Base-by-base conservation (phyloP, 2,329 filamentous ascomycete genomes). In the Alternaria postmessia region DNA sequence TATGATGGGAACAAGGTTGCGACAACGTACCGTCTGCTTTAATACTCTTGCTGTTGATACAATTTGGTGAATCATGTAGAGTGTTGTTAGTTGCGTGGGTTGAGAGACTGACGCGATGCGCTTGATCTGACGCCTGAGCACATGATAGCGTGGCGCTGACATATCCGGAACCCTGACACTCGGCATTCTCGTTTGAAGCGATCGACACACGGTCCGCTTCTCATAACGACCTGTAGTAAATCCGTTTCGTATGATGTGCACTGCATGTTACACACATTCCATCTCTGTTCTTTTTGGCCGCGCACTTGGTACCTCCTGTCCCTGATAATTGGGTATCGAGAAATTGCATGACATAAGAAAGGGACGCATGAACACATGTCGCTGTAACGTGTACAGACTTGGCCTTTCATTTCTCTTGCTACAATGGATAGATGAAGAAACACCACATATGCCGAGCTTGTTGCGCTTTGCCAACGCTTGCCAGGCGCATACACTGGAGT, bases 1-100 rank as follows among this genome's bases (percentile, higher is more conserved):
- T 36, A 30, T 26, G 75, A 83, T 68, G 64, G 94, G 94, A 11
- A 28, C 5, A 5, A 41, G 16, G 30, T 7, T 46, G 9, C 26
- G n/a, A 51, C 34, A 11, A 46, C 60, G 12, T 62, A 66, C 64
- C 51, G 7, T 62, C 2, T 22, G 36, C 20, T 46, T 60, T 16
- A 39, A 28, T 2, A n/a, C 18, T 44, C 3, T 54, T 11, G 11
- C 9, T 26, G 26, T 2, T 22, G 32, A 7, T 14, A 4, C 26
- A 42, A 24, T 53, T 8, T 11, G 12, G 12, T 26, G n/a, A 14
- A 62, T 49, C 61, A 67, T 70, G 34, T 20, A 24, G 28, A 26
- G 41, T 43, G 7, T 36, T 26, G 42, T 41, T 32, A 39, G 42
- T 52, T 43, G 41, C 36, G 30, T 52, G 43, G 11, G 26, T 49